Evolutionary conservation across 2,329 filamentous ascomycete genomes (phyloP).

Genomic region (Beauveria scarabaeidicola): DNA sequence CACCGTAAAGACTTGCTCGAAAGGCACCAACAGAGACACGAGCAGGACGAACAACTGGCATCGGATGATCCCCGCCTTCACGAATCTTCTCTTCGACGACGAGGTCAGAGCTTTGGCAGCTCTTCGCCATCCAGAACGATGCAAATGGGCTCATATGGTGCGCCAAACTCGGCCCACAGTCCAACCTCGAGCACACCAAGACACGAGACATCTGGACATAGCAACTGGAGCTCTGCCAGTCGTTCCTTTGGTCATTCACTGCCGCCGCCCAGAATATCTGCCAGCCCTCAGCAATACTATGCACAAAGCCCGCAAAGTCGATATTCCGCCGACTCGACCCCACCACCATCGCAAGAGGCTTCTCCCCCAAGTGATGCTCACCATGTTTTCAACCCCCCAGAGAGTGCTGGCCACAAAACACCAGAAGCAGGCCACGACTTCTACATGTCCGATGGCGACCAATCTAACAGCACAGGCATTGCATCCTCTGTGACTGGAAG

Average conservation of each 20-base stretch:
- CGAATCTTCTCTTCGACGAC: not conserved
- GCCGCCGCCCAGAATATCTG: slow-evolving; percentile 5
- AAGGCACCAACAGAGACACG: slow-evolving; percentile 46
- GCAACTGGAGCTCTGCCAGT: not conserved
- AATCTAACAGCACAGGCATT: slow-evolving; percentile 31
- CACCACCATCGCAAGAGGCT: not conserved
- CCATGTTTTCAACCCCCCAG: not conserved
- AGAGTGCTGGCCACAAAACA: not conserved
- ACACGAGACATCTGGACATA: not conserved
- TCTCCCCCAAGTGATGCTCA: not conserved
- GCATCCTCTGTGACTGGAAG: slow-evolving; percentile 39
- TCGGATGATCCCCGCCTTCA: not conserved
- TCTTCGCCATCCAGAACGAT: slow-evolving; percentile 14
- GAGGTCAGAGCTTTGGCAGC: slow-evolving; percentile 11
- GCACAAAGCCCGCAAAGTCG: slow-evolving; percentile 1
- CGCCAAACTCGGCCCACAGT: not conserved
- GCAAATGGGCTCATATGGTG: slow-evolving; percentile 14
- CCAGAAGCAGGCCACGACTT: slow-evolving; percentile 15
- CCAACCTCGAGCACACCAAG: slow-evolving; percentile 10
- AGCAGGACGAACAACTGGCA: slow-evolving; percentile 21
- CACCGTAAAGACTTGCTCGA: slow-evolving; percentile 50
- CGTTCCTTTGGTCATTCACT: slow-evolving; percentile 8
- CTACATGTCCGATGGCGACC: slow-evolving; percentile 16
- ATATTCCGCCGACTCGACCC: not conserved
- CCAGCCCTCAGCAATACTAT: slow-evolving; percentile 7